Evolutionary conservation across 208 protist species (phyloP).

Genomic region (Leishmania braziliensis): DNA sequence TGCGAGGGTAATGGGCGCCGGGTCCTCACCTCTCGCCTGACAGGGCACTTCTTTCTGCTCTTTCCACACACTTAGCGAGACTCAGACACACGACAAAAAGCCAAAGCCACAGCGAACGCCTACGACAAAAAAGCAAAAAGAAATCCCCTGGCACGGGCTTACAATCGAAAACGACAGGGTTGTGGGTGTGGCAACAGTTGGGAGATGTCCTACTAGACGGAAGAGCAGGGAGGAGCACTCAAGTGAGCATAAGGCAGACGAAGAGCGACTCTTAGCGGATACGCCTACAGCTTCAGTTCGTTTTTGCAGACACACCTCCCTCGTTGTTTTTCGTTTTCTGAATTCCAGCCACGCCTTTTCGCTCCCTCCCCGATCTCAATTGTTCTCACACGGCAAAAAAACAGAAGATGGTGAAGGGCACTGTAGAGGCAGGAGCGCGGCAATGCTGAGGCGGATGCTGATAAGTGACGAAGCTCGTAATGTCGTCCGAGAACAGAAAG

Average conservation of each 20-base stretch:
- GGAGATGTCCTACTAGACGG: not conserved
- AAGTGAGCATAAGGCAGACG: not conserved
- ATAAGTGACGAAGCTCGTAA: not conserved
- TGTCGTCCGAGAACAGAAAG: not conserved
- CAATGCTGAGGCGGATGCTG: not conserved
- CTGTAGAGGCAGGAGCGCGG: not conserved
- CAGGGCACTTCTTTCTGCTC: not conserved
- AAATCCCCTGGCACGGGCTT: not conserved
- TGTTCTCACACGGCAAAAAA: not conserved
- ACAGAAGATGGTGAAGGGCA: not conserved
- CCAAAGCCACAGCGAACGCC: not conserved
- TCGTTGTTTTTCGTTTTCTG: not conserved
- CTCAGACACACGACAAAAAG: not conserved
- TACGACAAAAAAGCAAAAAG: not conserved
- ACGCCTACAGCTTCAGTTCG: not conserved
- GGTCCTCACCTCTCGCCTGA: not conserved
- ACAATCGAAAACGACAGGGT: not conserved
- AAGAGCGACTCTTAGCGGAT: constrained; percentile 2
- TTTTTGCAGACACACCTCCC: not conserved
- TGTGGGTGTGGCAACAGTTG: not conserved
- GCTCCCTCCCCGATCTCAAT: not conserved
- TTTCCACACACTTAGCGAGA: not conserved
- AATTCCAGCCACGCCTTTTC: not conserved
- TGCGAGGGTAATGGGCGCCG: not conserved
- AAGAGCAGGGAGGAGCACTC: not conserved